Conservation (phyloP, 2,329 filamentous ascomycete species). For the Colletotrichum scovillei region DNA sequence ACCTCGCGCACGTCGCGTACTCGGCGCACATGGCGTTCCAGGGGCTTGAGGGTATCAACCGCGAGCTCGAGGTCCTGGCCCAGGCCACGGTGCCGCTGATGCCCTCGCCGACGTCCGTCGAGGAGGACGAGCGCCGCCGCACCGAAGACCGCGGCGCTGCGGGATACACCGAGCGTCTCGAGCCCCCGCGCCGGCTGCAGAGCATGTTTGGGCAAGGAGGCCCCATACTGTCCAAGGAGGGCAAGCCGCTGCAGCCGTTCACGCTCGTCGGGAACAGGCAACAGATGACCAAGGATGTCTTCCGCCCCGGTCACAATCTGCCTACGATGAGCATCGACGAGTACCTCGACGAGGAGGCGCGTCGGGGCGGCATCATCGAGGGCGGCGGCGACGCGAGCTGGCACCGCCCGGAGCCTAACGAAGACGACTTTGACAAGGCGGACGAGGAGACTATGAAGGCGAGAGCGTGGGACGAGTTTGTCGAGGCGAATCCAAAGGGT, state of each 20-base stretch:
- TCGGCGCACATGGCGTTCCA: conserved; percentile 85
- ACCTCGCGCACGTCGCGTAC: conserved; percentile 80
- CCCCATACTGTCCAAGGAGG: conserved; percentile 80
- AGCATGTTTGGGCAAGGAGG: conserved; percentile 62
- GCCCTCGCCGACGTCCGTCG: conserved; percentile 57
- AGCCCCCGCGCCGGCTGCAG: conserved; percentile 67
- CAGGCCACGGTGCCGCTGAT: conserved; percentile 70
- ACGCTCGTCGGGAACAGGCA: conserved; percentile 84
- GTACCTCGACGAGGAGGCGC: conserved; percentile 91
- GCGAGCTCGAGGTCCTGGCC: conserved; percentile 85
- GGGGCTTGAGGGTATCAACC: conserved; percentile 85
- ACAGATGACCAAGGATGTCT: conserved; percentile 82
- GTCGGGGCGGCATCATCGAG: conserved; percentile 88
- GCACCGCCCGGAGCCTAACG: conserved; percentile 78
- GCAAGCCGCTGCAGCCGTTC: conserved; percentile 91
- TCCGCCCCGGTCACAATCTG: conserved; percentile 89
- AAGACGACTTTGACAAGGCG: conserved; percentile 89
- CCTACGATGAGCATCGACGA: conserved; percentile 99
- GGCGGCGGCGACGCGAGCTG: conserved; percentile 84
- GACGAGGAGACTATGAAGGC: conserved; percentile 95
- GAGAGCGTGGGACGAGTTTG: conserved; percentile 93
- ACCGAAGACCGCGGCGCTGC: conserved; percentile 49
- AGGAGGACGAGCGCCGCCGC: conserved; percentile 57
- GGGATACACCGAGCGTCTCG: conserved; percentile 79
- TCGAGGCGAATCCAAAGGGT: conserved; percentile 87